These are phyloP conservation scores for Podospora comata DNA, from an alignment of 495 filamentous ascomycete species.

Conservation along the genomic window DNA sequence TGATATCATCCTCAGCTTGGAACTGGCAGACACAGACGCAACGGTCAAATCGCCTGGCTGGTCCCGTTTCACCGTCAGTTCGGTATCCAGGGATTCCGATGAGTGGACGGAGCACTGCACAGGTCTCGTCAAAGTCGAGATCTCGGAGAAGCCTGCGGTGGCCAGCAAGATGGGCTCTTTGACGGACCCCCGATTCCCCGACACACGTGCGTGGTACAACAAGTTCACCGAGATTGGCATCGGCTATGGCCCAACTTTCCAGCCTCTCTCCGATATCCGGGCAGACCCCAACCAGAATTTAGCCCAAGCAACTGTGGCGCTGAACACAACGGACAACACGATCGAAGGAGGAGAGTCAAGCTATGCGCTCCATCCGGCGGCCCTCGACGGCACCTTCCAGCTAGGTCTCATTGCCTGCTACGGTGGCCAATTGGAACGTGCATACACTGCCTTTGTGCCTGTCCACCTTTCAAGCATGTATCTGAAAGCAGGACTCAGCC, in stretches of 20 bases:
- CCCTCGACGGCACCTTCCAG: constrained; percentile 39
- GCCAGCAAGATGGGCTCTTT: not conserved
- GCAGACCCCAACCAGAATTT: constrained; percentile 28
- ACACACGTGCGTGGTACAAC: constrained; percentile 34
- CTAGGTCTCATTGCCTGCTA: constrained; percentile 17
- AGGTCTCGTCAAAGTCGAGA: constrained; percentile 26
- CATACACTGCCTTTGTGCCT: too few relatives aligned
- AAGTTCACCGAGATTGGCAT: constrained; percentile 37
- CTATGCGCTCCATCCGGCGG: constrained; percentile 39
- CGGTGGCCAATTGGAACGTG: too few relatives aligned
- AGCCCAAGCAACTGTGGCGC: constrained; percentile 17
- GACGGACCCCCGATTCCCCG: constrained; percentile 19
- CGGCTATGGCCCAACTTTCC: constrained; percentile 40
- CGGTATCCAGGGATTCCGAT: not conserved
- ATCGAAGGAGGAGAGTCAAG: constrained; percentile 31
- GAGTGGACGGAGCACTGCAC: not conserved
- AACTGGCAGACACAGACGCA: not conserved
- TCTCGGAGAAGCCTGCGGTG: constrained; percentile 21
- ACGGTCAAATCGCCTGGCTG: not conserved
- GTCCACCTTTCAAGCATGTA: too few relatives aligned
- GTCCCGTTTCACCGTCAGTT: constrained; percentile 5
- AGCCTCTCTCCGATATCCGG: constrained; percentile 26
- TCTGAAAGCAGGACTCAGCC: too few relatives aligned
- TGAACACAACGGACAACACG: constrained; percentile 16
- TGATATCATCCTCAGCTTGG: constrained; percentile 24